Evolutionary conservation across 192 early-diverging fungal species (phyloP).

Genomic region (Coemansia sp.): DNA sequence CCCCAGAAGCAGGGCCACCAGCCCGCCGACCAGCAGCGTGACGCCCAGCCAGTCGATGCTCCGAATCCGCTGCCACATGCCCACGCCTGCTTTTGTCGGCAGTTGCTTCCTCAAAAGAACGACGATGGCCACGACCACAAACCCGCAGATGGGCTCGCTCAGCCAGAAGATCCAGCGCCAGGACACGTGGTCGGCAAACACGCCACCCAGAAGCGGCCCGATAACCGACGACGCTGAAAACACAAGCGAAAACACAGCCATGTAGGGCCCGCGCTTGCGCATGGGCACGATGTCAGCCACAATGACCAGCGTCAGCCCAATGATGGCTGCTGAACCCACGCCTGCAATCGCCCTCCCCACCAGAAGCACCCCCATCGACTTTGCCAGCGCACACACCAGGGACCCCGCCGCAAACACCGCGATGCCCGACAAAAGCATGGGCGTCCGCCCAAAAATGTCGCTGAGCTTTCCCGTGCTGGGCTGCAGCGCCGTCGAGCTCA

Average conservation of each 20-base stretch:
- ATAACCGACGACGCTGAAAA: constrained; percentile 64
- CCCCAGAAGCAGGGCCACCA: constrained; percentile 66
- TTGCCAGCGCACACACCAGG: constrained; percentile 59
- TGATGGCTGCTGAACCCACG: constrained; percentile 67
- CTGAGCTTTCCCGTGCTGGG: constrained; percentile 78
- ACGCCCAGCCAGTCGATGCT: constrained; percentile 73
- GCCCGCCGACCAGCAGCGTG: constrained; percentile 59
- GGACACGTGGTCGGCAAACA: constrained; percentile 58
- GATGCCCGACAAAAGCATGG: constrained; percentile 58
- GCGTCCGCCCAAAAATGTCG: constrained; percentile 82
- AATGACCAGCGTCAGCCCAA: constrained; percentile 67
- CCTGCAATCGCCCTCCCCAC: constrained; percentile 67
- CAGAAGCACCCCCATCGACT: constrained; percentile 67
- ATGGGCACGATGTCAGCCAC: constrained; percentile 72
- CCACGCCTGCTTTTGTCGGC: constrained; percentile 16
- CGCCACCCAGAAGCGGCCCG: constrained; percentile 64
- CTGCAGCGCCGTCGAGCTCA: constrained; percentile 76
- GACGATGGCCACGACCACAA: constrained; percentile 53
- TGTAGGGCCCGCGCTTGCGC: constrained; percentile 66
- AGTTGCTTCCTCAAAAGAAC: constrained; percentile 32
- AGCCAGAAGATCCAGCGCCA: constrained; percentile 69
- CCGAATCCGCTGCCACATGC: constrained; percentile 53
- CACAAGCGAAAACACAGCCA: constrained; percentile 62
- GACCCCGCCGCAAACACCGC: constrained; percentile 61
- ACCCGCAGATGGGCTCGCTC: constrained; percentile 55